phyloP scores from a whole-genome alignment of 2,329 filamentous ascomycete genomes.

The Chalaropsis thielavioides region DNA sequence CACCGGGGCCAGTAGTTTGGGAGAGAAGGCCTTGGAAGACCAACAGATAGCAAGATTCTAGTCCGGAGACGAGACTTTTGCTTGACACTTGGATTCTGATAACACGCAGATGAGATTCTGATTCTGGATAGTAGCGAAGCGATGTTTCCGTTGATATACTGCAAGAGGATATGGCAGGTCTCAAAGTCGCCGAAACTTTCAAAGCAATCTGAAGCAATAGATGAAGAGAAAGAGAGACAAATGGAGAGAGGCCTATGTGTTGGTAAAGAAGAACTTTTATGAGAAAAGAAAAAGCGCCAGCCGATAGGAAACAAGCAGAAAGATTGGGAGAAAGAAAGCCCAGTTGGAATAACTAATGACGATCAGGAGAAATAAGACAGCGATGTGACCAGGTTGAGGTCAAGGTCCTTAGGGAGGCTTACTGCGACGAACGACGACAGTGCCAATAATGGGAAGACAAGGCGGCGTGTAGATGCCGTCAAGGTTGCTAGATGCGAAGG shows the following conservation, averaged over 20 bases:
- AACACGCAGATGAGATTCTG: background rate
- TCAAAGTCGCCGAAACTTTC: background rate
- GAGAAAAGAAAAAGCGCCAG: background rate
- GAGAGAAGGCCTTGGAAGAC: slow-evolving; percentile 12
- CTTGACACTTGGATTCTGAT: background rate
- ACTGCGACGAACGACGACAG: slow-evolving; percentile 2
- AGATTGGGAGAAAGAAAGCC: background rate
- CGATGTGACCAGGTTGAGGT: background rate
- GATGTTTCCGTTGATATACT: background rate
- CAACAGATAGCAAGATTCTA: slow-evolving; percentile 3
- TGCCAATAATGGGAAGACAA: background rate
- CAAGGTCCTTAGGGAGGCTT: slow-evolving; percentile 12
- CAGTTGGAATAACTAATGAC: background rate
- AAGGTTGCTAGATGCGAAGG: background rate
- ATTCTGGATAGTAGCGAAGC: background rate
- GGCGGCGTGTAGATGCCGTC: background rate
- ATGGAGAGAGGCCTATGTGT: background rate
- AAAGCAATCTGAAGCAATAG: background rate
- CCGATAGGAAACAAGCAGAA: background rate
- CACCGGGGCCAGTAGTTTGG: background rate
- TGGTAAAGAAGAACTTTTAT: background rate
- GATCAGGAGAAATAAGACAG: background rate
- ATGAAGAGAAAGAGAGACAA: background rate
- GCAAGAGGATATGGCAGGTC: background rate
- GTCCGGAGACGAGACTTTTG: background rate